A percentile compares a stretch with the other conserved stretches of the same genome.
phyloP scores from a whole-genome alignment of 2,329 filamentous ascomycete species.

The Nothomitra cinnamomea region DNA sequence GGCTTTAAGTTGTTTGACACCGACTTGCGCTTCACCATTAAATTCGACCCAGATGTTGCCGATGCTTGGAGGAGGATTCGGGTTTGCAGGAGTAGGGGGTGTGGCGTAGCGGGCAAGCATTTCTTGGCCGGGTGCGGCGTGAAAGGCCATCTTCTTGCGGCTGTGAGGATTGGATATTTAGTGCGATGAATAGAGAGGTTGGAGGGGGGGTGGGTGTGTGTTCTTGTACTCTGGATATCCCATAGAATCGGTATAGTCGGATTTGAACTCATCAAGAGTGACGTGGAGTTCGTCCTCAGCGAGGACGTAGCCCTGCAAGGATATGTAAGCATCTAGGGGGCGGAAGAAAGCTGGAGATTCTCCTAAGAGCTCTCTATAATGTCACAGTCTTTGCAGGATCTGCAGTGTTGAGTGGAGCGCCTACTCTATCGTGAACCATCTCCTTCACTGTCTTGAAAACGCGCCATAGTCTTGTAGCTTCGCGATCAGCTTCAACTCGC shows the following conservation, averaged over 20 bases:
- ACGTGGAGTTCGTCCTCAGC: constrained; percentile 80
- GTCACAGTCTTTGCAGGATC: no score
- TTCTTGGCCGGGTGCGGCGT: constrained; percentile 61
- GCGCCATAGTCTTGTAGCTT: constrained; percentile 63
- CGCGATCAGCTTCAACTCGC: constrained; percentile 20
- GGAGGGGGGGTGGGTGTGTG: constrained; percentile 3
- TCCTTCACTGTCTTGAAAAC: constrained; percentile 87
- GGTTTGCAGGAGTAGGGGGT: constrained; percentile 48
- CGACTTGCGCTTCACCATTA: constrained; percentile 60
- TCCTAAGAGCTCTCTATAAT: neutral
- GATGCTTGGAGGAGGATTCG: constrained; percentile 41
- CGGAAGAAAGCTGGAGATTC: constrained; percentile 7
- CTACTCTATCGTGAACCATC: constrained; percentile 81
- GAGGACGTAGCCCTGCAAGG: constrained; percentile 71
- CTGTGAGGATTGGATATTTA: constrained; percentile 28
- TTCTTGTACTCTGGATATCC: constrained; percentile 56
- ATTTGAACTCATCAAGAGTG: constrained; percentile 63
- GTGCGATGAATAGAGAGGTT: neutral
- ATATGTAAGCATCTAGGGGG: constrained; percentile 6
- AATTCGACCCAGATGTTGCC: constrained; percentile 93
- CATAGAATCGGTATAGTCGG: constrained; percentile 52
- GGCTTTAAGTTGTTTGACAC: constrained; percentile 78
- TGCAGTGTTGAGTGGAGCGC: constrained; percentile 19
- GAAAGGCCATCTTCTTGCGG: constrained; percentile 72
- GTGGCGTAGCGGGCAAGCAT: constrained; percentile 79